A percentile compares a stretch with the other conserved stretches of the same genome.
Evolutionary conservation across 2,329 filamentous ascomycete species (phyloP).

Genomic region (Blastomyces parvus): DNA sequence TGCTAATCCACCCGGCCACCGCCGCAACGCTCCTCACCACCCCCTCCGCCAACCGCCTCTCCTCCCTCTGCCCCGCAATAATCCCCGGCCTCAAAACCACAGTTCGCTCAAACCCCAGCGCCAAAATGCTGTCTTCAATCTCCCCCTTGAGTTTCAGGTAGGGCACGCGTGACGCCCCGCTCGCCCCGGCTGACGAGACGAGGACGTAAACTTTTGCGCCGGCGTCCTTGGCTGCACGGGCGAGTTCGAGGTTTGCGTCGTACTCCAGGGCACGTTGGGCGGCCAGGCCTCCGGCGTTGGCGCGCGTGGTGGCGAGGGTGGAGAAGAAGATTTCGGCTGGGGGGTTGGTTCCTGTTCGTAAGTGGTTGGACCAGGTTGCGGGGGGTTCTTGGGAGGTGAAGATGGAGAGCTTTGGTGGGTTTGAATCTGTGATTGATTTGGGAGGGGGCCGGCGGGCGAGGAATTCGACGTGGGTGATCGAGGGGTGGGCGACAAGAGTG

Average conservation of each 20-base stretch:
- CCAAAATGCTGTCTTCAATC: slow-evolving; percentile 67
- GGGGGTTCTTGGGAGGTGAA: slow-evolving; percentile 55
- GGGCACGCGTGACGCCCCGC: slow-evolving; percentile 43
- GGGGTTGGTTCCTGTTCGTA: slow-evolving; percentile 46
- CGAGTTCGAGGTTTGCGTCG: slow-evolving; percentile 73
- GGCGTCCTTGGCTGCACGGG: slow-evolving; percentile 60
- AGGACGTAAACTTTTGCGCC: slow-evolving; percentile 69
- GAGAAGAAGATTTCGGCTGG: slow-evolving; percentile 60
- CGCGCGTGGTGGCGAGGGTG: slow-evolving; percentile 69
- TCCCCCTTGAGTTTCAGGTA: slow-evolving; percentile 73
- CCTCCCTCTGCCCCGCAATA: slow-evolving; percentile 61
- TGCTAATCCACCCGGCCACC: slow-evolving; percentile 46
- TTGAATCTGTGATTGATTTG: slow-evolving; percentile 40
- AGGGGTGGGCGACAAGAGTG: slow-evolving; percentile 35
- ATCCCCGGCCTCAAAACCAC: slow-evolving; percentile 66
- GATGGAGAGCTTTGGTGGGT: slow-evolving; percentile 58
- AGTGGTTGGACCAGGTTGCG: slow-evolving; percentile 53
- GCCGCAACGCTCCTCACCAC: slow-evolving; percentile 48
- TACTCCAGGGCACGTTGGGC: slow-evolving; percentile 83
- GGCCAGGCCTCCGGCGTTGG: slow-evolving; percentile 61
- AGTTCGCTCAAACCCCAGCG: slow-evolving; percentile 64
- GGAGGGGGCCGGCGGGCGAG: slow-evolving; percentile 37
- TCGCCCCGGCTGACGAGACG: slow-evolving; percentile 52
- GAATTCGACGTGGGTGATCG: slow-evolving; percentile 35
- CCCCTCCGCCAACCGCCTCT: slow-evolving; percentile 51